These are phyloP conservation scores for Neonectria faginata DNA, from an alignment of 2,329 filamentous ascomycete species.

Conservation along the genomic window DNA sequence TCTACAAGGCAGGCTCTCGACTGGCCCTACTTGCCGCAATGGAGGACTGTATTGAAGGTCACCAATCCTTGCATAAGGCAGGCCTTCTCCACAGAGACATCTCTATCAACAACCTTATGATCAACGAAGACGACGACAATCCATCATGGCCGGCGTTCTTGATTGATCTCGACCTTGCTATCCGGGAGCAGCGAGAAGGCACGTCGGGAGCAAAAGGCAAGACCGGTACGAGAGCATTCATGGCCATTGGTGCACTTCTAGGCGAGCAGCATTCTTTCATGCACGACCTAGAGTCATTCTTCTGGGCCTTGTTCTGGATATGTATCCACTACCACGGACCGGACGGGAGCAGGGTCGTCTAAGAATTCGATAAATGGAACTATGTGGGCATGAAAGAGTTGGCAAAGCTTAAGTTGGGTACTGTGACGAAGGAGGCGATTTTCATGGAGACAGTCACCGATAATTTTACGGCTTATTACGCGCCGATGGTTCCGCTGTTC, in stretches of 20 bases:
- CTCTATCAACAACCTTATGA: constrained; percentile 59
- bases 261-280: constrained; percentile 59
- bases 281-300: constrained; percentile 57
- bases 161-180: constrained; percentile 56
- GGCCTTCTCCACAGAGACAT: constrained; percentile 58
- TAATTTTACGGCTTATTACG: no score
- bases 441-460: no score
- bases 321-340: constrained; percentile 54
- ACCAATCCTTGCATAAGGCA: constrained; percentile 51
- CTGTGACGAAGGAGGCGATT: no score
- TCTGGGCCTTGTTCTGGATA: constrained; percentile 61
- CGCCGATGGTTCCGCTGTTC: no score
- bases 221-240: constrained; percentile 59
- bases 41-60: constrained; percentile 52
- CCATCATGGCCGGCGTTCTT: constrained; percentile 54
- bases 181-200: constrained; percentile 48
- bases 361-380: no score
- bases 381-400: no score
- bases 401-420: no score
- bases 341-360: constrained; percentile 2
- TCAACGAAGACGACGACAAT: constrained; percentile 57
- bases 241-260: constrained; percentile 58
- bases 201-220: constrained; percentile 55
- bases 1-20: constrained; percentile 55
- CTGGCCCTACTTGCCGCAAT: constrained; percentile 52